Evolutionary conservation across 2,329 filamentous ascomycete species (phyloP).

Genomic region (Leptographium radiaticola): DNA sequence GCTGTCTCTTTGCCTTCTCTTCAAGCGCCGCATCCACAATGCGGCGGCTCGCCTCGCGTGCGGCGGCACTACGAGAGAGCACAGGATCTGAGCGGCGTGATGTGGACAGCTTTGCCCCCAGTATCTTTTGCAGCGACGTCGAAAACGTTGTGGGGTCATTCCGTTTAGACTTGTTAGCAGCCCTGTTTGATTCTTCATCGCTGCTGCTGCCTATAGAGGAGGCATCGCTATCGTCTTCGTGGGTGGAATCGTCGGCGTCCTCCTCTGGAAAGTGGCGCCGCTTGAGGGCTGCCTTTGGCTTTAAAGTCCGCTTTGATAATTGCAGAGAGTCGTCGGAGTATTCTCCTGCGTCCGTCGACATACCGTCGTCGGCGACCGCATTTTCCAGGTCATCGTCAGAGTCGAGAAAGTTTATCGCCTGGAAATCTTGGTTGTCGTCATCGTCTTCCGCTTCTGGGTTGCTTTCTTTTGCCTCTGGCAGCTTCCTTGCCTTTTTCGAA

Average conservation of each 20-base stretch:
- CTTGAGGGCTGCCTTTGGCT: neutral
- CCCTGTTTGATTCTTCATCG: neutral
- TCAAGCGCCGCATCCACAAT: slow-evolving; percentile 68
- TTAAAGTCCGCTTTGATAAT: slow-evolving; percentile 15
- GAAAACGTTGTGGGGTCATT: slow-evolving; percentile 89
- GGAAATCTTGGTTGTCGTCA: slow-evolving; percentile 29
- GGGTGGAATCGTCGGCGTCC: slow-evolving; percentile 20
- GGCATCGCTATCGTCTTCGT: slow-evolving; percentile 17
- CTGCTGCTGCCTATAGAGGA: slow-evolving; percentile 1
- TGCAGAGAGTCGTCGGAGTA: slow-evolving; percentile 22
- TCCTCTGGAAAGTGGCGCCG: slow-evolving; percentile 22
- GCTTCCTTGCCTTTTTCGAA: slow-evolving; percentile 14
- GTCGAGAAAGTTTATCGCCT: slow-evolving; percentile 40
- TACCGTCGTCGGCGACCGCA: slow-evolving; percentile 34
- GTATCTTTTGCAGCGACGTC: slow-evolving; percentile 84
- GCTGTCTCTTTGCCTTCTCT: slow-evolving; percentile 61
- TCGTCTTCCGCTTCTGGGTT: slow-evolving; percentile 26
- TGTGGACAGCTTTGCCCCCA: slow-evolving; percentile 74
- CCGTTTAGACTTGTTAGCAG: slow-evolving; percentile 54
- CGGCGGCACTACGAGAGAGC: slow-evolving; percentile 68
- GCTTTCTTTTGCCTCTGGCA: slow-evolving; percentile 33
- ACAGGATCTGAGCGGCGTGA: slow-evolving; percentile 79
- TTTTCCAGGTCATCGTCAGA: slow-evolving; percentile 45
- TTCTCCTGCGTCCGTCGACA: slow-evolving; percentile 15
- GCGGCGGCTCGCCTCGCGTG: slow-evolving; percentile 57